Conservation (phyloP, 2,329 filamentous ascomycete genomes). For the Penicillium sp. region DNA sequence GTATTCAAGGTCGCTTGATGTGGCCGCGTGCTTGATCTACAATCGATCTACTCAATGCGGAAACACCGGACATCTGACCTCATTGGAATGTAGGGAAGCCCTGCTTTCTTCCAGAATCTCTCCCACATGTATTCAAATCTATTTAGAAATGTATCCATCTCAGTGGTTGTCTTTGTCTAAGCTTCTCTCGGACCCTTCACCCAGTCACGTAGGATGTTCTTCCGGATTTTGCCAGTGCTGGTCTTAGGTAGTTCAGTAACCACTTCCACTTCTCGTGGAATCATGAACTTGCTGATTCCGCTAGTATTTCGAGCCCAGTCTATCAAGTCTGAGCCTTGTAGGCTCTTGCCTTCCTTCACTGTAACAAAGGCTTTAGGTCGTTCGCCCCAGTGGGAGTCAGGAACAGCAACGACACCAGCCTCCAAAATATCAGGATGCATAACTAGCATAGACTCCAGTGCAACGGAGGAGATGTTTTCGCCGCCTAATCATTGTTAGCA, state of each 20-base stretch:
- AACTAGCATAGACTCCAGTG: conserved; percentile 83
- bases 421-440: conserved; percentile 88
- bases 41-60: conserved; percentile 1
- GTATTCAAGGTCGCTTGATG: conserved; percentile 4
- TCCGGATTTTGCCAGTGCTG: conserved; percentile 92
- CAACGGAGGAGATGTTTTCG: conserved; percentile 94
- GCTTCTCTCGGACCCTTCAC: conserved; percentile 52
- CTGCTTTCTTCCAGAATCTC: background rate
- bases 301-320: conserved; percentile 80
- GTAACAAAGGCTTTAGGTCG: conserved; percentile 93
- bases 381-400: conserved; percentile 91
- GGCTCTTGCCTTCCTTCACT: conserved; percentile 61
- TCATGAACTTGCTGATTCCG: conserved; percentile 88
- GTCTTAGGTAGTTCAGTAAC: conserved; percentile 92
- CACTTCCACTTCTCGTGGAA: conserved; percentile 68
- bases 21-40: conserved; percentile 10
- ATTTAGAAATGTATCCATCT: background rate
- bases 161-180: background rate
- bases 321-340: conserved; percentile 69
- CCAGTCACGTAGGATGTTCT: conserved; percentile 89
- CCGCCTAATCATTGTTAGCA: conserved; percentile 58
- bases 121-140: background rate
- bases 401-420: conserved; percentile 82
- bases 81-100: conserved; percentile 5
- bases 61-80: conserved; percentile 5